phyloP scores from a whole-genome alignment of 1,284 basidiomycete genomes.

The Cryptococcus maquisensis region DNA sequence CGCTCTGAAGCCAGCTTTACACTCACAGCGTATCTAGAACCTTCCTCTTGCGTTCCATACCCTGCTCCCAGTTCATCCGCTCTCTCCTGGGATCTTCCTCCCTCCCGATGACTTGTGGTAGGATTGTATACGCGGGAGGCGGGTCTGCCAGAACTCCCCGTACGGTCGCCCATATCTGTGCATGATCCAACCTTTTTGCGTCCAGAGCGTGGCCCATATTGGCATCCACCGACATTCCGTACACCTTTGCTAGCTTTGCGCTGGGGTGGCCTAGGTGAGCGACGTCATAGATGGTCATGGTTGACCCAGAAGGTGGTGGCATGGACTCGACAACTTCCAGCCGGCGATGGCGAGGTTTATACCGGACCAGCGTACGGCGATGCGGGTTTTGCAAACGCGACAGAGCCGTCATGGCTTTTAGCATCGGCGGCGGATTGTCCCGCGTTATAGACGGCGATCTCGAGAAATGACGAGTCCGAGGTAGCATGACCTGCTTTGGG shows the following conservation, averaged over 20 bases:
- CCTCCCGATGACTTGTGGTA: slow-evolving; percentile 6
- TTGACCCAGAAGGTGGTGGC: slow-evolving; percentile 38
- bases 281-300: slow-evolving; percentile 63
- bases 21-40: slow-evolving; percentile 38
- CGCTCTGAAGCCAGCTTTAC: neutral
- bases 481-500: slow-evolving; percentile 52
- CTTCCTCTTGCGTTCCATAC: slow-evolving; percentile 33
- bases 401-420: slow-evolving; percentile 41
- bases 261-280: slow-evolving; percentile 58
- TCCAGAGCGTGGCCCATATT: slow-evolving; percentile 62
- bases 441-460: slow-evolving; percentile 36
- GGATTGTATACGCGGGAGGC: slow-evolving; percentile 31
- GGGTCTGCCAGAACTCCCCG: slow-evolving; percentile 51
- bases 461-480: slow-evolving; percentile 33
- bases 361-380: slow-evolving; percentile 17
- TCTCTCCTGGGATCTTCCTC: slow-evolving; percentile 13
- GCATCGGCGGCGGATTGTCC: slow-evolving; percentile 28
- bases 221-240: slow-evolving; percentile 51
- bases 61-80: slow-evolving; percentile 34
- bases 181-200: slow-evolving; percentile 64
- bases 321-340: slow-evolving; percentile 18
- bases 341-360: slow-evolving; percentile 20
- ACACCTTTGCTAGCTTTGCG: slow-evolving; percentile 60
- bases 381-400: slow-evolving; percentile 36
- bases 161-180: slow-evolving; percentile 66